Evolutionary conservation across 1,284 basidiomycete genomes (phyloP).

Genomic region (Ustilago lituana): DNA sequence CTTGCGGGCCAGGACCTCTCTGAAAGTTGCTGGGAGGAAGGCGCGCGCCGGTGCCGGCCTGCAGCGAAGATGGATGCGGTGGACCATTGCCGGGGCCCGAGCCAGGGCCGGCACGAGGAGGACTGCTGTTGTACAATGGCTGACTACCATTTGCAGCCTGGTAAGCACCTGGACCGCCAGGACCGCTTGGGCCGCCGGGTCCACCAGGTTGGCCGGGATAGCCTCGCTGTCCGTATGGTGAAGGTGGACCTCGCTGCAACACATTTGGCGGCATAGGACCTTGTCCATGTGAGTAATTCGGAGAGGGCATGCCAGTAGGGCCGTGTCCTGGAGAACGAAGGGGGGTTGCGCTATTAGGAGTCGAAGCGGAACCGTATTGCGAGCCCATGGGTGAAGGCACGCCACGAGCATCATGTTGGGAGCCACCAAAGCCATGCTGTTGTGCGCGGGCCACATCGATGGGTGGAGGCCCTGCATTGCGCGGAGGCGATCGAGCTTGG

Average conservation of each 20-base stretch:
- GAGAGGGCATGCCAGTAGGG: constrained; percentile 23
- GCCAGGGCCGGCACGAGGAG: constrained; percentile 4
- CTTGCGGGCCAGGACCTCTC: constrained; percentile 16
- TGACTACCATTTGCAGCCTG: background rate
- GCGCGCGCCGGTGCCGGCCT: constrained; percentile 17
- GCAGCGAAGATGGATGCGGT: constrained; percentile 23
- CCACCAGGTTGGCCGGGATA: constrained; percentile 8
- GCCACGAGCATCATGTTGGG: constrained; percentile 2
- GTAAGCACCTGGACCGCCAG: constrained; percentile 2
- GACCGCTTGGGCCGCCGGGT: constrained; percentile 7
- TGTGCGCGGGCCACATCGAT: constrained; percentile 39
- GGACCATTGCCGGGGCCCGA: background rate
- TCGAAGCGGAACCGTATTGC: constrained; percentile 15
- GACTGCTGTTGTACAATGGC: constrained; percentile 7
- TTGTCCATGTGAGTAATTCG: constrained; percentile 4
- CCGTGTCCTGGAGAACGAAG: constrained; percentile 37
- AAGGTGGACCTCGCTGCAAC: constrained; percentile 41
- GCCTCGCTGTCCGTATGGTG: constrained; percentile 19
- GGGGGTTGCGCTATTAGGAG: constrained; percentile 37
- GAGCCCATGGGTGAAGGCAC: constrained; percentile 17
- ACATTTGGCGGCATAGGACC: constrained; percentile 32
- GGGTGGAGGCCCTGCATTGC: constrained; percentile 23
- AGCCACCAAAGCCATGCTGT: constrained; percentile 11
- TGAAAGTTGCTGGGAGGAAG: constrained; percentile 16
- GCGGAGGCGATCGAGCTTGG: constrained; percentile 16